Evolutionary conservation across 805 yeast genomes (phyloP), one percentile per base, ranked within the genome.

Genomic region (Komagataella kurtzmanii): DNA sequence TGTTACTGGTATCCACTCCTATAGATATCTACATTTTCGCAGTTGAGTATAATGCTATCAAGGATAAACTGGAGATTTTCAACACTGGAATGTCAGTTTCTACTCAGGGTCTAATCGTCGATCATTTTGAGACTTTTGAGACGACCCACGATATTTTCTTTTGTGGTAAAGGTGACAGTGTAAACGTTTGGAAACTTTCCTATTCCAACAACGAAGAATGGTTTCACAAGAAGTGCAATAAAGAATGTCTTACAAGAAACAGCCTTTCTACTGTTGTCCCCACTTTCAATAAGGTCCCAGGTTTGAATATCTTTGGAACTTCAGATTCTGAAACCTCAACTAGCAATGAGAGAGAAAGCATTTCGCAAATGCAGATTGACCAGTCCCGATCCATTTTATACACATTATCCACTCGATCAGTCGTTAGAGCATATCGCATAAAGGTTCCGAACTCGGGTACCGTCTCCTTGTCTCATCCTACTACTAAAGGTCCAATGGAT

Each of bases 131-230:
- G 0, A 71, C 77, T 2, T 77, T 79, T 59, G 79, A 79, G 18
- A 66, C 69, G 47, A 81, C 93, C 0, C 85, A 88, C 48, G 89
- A 91, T 52, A 79, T 93, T 4, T 88, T 87, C 62, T 88, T 95
- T 64, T 75, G 86, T 7, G 95, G 96, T n/a, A 76, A 75, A 45
- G 80, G 83, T 18, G 88, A 86, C 57, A 91, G 89, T 1, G 68
- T 73, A 44, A 81, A 90, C 58, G 73, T 93, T 46, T 93, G 97
- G 96, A 91, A 88, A 61, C 70, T 93, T 51, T 82, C 80, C 54
- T 93, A 93, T 63, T 77, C 90, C 5, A 85, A 83, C 56, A 77
- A 85, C 23, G 93, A 88, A 49, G 83, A 87, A 51, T 91, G 96
- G 87, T 88, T 88, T 63, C 80, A 82, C 55, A 83, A 86, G 60